phyloP scores from a whole-genome alignment of 169 alveolate species.

The Eimeria mitis region DNA sequence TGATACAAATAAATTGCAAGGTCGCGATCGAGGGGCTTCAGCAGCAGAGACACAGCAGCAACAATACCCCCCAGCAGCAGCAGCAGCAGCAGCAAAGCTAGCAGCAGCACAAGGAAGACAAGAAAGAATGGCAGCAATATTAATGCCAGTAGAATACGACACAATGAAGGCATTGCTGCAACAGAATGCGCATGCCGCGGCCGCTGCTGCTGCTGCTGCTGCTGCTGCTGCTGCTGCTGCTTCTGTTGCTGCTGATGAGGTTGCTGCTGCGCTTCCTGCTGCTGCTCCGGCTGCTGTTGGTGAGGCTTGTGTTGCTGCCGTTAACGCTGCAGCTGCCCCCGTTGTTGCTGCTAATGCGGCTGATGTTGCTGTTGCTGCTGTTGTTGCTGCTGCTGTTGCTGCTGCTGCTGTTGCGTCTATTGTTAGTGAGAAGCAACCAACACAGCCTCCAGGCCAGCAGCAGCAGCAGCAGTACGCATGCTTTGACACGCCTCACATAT shows the following conservation, averaged over 20 bases:
- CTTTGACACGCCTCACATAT: neutral
- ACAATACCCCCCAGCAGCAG: neutral
- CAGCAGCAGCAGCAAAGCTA: constrained; percentile 3
- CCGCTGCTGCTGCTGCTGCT: constrained; percentile 28
- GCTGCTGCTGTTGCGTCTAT: neutral
- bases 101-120: constrained; percentile 17
- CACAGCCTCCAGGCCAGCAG: constrained; percentile 8
- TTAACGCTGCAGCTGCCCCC: neutral
- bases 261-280: neutral
- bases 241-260: neutral
- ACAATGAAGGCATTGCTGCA: constrained; percentile 57
- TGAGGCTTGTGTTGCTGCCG: no score
- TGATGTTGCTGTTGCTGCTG: no score
- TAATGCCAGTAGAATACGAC: neutral
- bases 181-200: neutral
- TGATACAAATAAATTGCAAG: constrained; percentile 1
- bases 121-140: constrained; percentile 23
- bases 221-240: constrained; percentile 1
- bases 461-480: neutral
- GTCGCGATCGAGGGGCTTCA: constrained; percentile 2
- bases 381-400: no score
- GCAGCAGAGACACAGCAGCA: neutral
- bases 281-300: no score
- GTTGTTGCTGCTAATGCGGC: neutral
- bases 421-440: neutral